Percentiles rank a stretch among this genome's conserved stretches.
Conservation (phyloP, 2,329 filamentous ascomycete genomes). For the Phialophora verrucosa region DNA sequence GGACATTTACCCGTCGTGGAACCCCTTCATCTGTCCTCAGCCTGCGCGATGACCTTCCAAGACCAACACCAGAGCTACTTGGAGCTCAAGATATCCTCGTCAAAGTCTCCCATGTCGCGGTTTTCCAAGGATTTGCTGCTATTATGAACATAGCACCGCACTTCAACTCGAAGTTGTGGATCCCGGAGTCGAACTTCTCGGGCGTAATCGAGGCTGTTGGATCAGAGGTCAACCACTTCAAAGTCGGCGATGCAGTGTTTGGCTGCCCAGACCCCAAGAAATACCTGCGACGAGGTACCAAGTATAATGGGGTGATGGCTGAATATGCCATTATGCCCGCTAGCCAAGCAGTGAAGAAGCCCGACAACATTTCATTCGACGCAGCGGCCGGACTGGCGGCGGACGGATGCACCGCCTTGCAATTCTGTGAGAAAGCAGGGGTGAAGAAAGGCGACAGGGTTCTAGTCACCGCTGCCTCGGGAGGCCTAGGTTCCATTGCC, state of each 20-base stretch:
- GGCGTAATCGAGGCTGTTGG: conserved; percentile 20
- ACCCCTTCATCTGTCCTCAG: conserved; percentile 24
- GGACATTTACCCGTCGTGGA: conserved; percentile 24
- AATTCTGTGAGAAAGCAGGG: conserved; percentile 11
- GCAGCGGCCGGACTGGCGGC: conserved; percentile 16
- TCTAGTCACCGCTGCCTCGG: conserved; percentile 21
- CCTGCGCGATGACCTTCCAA: conserved; percentile 22
- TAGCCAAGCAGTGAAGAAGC: conserved; percentile 14
- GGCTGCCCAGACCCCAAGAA: conserved; percentile 23
- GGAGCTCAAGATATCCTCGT: conserved; percentile 24
- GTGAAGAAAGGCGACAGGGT: conserved; percentile 20
- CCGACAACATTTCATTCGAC: conserved; percentile 10
- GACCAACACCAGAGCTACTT: conserved; percentile 16
- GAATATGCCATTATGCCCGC: conserved; percentile 21
- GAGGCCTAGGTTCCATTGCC: conserved; percentile 16
- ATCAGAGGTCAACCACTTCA: not conserved
- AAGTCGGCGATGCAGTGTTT: conserved; percentile 24
- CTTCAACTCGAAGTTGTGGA: conserved; percentile 26
- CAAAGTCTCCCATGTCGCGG: conserved; percentile 24
- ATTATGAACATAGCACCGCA: conserved; percentile 22
- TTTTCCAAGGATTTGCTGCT: conserved; percentile 14
- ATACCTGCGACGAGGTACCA: not conserved
- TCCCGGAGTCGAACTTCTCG: conserved; percentile 25
- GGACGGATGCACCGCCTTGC: conserved; percentile 20
- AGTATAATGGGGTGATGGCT: conserved; percentile 23